phyloP scores from a whole-genome alignment of 768 basidiomycete species.

The Dioszegia hungarica region DNA sequence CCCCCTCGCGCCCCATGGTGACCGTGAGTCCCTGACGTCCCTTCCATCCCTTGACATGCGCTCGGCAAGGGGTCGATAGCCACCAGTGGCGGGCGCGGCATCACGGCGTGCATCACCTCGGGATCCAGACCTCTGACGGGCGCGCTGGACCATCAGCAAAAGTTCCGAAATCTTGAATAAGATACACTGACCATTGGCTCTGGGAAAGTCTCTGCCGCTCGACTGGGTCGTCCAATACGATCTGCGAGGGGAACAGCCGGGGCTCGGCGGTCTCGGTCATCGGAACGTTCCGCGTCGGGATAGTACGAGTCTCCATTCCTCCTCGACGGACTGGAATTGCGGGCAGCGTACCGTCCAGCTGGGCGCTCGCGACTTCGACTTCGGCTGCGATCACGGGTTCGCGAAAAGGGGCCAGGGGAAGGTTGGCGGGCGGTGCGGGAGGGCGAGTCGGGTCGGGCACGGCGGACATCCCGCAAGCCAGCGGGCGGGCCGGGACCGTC shows the following conservation, averaged over 20 bases:
- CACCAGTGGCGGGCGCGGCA: neutral
- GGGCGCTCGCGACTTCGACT: neutral
- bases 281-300: neutral
- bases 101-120: neutral
- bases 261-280: neutral
- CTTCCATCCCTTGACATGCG: constrained; percentile 5
- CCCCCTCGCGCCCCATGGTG: too few species aligned
- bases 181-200: neutral
- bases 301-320: constrained; percentile 7
- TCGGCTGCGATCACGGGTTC: neutral
- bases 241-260: neutral
- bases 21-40: too few species aligned
- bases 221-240: neutral
- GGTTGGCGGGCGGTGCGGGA: neutral
- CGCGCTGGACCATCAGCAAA: neutral
- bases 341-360: neutral
- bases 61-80: neutral
- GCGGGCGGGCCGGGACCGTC: constrained; percentile 1
- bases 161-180: neutral
- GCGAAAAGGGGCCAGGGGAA: neutral
- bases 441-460: constrained; percentile 2
- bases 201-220: neutral
- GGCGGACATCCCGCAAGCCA: neutral
- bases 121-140: neutral
- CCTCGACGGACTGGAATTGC: neutral